phyloP scores from a whole-genome alignment of 2,329 filamentous ascomycete species.

The Tricladium varicosporioides region DNA sequence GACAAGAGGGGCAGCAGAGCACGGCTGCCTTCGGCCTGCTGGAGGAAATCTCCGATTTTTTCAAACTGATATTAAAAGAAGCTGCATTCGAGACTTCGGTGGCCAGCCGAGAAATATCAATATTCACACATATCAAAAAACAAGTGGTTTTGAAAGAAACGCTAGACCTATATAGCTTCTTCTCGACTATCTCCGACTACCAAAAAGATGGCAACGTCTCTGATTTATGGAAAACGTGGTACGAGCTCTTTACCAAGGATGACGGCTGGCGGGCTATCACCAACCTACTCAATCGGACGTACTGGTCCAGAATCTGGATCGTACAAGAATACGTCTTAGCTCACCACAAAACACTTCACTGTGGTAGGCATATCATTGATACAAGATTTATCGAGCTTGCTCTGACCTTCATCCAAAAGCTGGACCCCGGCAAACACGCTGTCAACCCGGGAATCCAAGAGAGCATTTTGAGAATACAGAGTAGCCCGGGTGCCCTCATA shows the following conservation, averaged over 20 bases:
- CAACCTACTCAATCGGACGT: neutral
- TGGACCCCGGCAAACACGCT: neutral
- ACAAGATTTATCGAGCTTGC: neutral
- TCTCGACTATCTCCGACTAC: neutral
- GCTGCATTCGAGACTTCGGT: neutral
- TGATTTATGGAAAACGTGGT: neutral
- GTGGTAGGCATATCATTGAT: neutral
- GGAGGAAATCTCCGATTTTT: neutral
- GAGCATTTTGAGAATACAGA: neutral
- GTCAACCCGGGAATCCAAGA: neutral
- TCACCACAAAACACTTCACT: neutral
- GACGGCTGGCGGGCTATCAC: neutral
- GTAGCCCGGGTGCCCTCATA: neutral
- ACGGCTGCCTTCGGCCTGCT: neutral
- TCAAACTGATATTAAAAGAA: neutral
- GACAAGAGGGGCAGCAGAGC: neutral
- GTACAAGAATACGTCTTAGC: neutral
- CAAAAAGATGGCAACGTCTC: neutral
- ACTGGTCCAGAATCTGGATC: neutral
- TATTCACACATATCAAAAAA: neutral
- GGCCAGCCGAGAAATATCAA: neutral
- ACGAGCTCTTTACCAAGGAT: neutral
- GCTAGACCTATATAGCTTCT: neutral
- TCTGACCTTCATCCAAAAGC: neutral
- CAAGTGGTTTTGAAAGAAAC: neutral